A percentile compares a stretch with the other conserved stretches of the same genome.
These are phyloP conservation scores for Corynespora cassiicola DNA, from an alignment of 2,329 filamentous ascomycete species.

Conservation along the genomic window DNA sequence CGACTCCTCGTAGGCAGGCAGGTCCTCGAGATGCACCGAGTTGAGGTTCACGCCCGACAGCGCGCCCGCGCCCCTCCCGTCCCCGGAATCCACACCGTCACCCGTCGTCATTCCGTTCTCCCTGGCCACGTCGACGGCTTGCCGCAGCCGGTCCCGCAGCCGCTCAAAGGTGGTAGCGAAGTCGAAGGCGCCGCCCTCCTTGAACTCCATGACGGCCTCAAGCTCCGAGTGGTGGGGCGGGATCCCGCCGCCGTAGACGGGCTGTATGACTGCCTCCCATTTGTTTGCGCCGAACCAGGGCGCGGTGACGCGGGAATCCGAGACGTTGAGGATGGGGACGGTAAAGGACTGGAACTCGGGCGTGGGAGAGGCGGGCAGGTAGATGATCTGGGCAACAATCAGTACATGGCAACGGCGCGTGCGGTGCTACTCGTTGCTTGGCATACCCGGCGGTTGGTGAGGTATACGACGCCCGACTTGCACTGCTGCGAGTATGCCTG, in stretches of 20 bases:
- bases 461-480: slow-evolving; percentile 75
- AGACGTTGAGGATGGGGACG: slow-evolving; percentile 82
- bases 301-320: slow-evolving; percentile 84
- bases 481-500: slow-evolving; percentile 73
- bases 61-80: slow-evolving; percentile 47
- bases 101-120: slow-evolving; percentile 64
- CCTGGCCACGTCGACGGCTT: slow-evolving; percentile 77
- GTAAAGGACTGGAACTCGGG: slow-evolving; percentile 83
- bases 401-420: neutral
- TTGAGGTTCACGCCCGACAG: slow-evolving; percentile 62
- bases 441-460: slow-evolving; percentile 84
- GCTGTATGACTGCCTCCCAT: slow-evolving; percentile 81
- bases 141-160: slow-evolving; percentile 81
- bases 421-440: slow-evolving; percentile 4
- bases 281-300: slow-evolving; percentile 94
- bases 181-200: slow-evolving; percentile 93
- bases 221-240: slow-evolving; percentile 75
- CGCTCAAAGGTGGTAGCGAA: slow-evolving; percentile 84
- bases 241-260: slow-evolving; percentile 83
- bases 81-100: slow-evolving; percentile 40
- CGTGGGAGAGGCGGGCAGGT: slow-evolving; percentile 76
- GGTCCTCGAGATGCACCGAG: slow-evolving; percentile 79
- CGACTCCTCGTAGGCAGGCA: slow-evolving; percentile 83
- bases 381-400: slow-evolving; percentile 74
- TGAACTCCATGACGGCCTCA: slow-evolving; percentile 86